phyloP scores from a whole-genome alignment of 495 filamentous ascomycete genomes.

The Xanthoparmelia taractica region DNA sequence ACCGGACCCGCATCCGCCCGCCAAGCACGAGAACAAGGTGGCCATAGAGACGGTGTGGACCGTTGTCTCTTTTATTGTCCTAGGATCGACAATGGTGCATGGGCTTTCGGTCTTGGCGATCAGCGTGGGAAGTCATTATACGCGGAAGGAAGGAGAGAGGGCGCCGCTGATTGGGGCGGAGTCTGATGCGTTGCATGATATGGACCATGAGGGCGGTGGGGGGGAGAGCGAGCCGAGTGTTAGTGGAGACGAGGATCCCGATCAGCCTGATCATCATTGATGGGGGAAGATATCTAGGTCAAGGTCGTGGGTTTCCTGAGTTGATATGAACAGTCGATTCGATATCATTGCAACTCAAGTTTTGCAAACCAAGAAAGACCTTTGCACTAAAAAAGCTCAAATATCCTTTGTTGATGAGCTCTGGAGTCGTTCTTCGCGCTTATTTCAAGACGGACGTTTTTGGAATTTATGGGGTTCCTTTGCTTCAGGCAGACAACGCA shows the following conservation, averaged over 20 bases:
- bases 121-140: constrained; percentile 37
- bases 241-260: constrained; percentile 21
- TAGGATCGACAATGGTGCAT: constrained; percentile 43
- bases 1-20: constrained; percentile 33
- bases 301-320: too few relatives aligned
- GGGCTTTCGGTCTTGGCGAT: constrained; percentile 39
- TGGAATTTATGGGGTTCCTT: too few relatives aligned
- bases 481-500: too few relatives aligned
- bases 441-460: too few relatives aligned
- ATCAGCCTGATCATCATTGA: background rate
- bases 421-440: too few relatives aligned
- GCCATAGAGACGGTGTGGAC: constrained; percentile 42
- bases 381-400: too few relatives aligned
- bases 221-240: constrained; percentile 31
- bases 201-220: constrained; percentile 39
- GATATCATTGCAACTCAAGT: too few relatives aligned
- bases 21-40: constrained; percentile 24
- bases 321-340: too few relatives aligned
- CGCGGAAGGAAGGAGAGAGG: constrained; percentile 32
- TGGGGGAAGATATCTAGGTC: background rate
- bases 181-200: constrained; percentile 36
- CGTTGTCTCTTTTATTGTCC: constrained; percentile 41
- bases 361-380: too few relatives aligned
- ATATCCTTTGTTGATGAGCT: too few relatives aligned
- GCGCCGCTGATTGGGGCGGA: constrained; percentile 37